A percentile compares a stretch with the other conserved stretches of the same genome.
Conservation (phyloP, 2,329 filamentous ascomycete genomes). For the Metarhizium brunneum region DNA sequence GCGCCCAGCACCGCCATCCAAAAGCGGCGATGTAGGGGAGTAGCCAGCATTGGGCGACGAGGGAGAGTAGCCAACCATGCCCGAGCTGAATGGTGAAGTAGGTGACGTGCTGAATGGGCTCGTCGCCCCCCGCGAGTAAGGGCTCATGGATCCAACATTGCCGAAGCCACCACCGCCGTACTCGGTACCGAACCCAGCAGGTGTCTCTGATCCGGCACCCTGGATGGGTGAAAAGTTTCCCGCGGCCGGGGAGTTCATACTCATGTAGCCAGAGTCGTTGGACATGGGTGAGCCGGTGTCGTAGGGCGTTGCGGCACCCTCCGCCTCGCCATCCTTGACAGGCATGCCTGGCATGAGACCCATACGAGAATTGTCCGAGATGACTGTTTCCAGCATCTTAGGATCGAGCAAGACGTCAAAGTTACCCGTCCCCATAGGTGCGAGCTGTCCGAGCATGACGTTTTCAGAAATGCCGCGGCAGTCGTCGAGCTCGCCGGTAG, state of each 20-base stretch:
- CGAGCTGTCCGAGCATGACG: slow-evolving; percentile 94
- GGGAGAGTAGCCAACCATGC: slow-evolving; percentile 59
- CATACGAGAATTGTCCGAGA: slow-evolving; percentile 82
- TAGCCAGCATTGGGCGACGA: slow-evolving; percentile 66
- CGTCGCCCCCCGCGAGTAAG: slow-evolving; percentile 53
- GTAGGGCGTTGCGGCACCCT: slow-evolving; percentile 89
- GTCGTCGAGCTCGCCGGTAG: slow-evolving; percentile 90
- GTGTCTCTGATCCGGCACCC: slow-evolving; percentile 61
- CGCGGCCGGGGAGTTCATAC: slow-evolving; percentile 52
- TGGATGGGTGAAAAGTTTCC: slow-evolving; percentile 72
- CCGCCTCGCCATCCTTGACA: slow-evolving; percentile 63
- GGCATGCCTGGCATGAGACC: slow-evolving; percentile 73
- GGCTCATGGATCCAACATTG: slow-evolving; percentile 46
- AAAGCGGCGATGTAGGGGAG: slow-evolving; percentile 66
- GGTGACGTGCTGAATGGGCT: slow-evolving; percentile 70
- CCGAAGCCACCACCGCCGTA: slow-evolving; percentile 46
- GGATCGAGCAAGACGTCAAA: slow-evolving; percentile 91
- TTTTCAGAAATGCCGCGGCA: slow-evolving; percentile 98
- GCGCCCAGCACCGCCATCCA: slow-evolving; percentile 41
- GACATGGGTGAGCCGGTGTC: slow-evolving; percentile 75
- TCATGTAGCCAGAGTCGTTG: slow-evolving; percentile 54
- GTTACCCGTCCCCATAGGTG: slow-evolving; percentile 93
- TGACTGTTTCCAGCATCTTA: slow-evolving; percentile 90
- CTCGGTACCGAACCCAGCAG: slow-evolving; percentile 55
- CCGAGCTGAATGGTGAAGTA: slow-evolving; percentile 50